phyloP scores from a whole-genome alignment of 805 yeast species.

The Ogataea kodamae region DNA sequence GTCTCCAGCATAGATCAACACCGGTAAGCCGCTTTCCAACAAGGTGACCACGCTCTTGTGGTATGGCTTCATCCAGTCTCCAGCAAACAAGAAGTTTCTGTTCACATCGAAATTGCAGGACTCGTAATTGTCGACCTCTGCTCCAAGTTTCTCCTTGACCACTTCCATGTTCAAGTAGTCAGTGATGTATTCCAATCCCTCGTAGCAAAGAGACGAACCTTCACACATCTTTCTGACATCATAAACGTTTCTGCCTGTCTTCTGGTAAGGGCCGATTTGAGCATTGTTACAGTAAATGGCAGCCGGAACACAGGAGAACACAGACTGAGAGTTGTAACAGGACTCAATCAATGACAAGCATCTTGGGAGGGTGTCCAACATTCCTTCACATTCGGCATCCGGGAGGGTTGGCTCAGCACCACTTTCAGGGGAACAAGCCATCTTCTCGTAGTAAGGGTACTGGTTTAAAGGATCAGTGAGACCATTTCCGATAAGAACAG shows the following conservation, averaged over 20 bases:
- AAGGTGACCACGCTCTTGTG: constrained; percentile 53
- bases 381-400: constrained; percentile 64
- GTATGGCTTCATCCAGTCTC: constrained; percentile 68
- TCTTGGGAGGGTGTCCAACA: constrained; percentile 59
- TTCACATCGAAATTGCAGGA: constrained; percentile 51
- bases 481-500: constrained; percentile 90
- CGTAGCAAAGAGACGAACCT: constrained; percentile 52
- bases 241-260: constrained; percentile 60
- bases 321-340: constrained; percentile 60
- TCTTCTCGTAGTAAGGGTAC: constrained; percentile 76
- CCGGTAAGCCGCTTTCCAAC: constrained; percentile 69
- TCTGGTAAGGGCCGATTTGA: constrained; percentile 54
- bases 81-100: constrained; percentile 49
- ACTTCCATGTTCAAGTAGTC: constrained; percentile 49
- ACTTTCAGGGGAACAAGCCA: constrained; percentile 86
- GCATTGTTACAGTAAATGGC: constrained; percentile 60
- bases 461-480: constrained; percentile 82
- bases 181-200: constrained; percentile 45
- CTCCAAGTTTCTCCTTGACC: constrained; percentile 58
- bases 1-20: constrained; percentile 90
- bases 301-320: constrained; percentile 62
- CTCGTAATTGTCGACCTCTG: constrained; percentile 45
- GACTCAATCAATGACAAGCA: constrained; percentile 59
- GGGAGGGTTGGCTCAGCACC: constrained; percentile 74
- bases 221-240: constrained; percentile 57